phyloP scores from a whole-genome alignment of 148 eudicot genomes.

The Rhododendron ferrugineum region DNA sequence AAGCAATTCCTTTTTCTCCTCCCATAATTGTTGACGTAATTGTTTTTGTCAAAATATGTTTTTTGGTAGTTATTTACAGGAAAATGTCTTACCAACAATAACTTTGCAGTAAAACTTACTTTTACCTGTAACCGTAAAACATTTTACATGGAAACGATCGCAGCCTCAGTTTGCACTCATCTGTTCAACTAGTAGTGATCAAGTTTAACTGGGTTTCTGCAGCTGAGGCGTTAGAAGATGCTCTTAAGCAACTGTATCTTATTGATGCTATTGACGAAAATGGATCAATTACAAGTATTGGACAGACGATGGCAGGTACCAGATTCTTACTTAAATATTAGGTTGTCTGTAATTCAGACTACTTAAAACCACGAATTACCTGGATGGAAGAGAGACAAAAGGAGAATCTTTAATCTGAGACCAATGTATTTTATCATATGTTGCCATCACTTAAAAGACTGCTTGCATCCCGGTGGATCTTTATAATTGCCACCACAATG shows the following conservation, averaged over 20 bases:
- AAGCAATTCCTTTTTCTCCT: not conserved
- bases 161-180: not conserved
- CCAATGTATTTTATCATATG: not conserved
- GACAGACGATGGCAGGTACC: constrained; percentile 34
- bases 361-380: not conserved
- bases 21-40: not conserved
- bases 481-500: not conserved
- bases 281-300: too few species aligned
- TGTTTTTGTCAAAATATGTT: not conserved
- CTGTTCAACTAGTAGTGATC: constrained; percentile 2
- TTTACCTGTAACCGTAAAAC: not conserved
- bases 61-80: not conserved
- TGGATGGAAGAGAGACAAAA: not conserved
- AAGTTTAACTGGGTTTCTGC: constrained; percentile 25
- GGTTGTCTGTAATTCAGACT: not conserved
- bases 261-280: too few species aligned
- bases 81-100: not conserved
- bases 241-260: too few species aligned
- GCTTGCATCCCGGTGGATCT: not conserved
- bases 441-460: not conserved
- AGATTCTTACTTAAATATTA: constrained; percentile 6
- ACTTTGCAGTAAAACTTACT: not conserved
- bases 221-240: constrained; percentile 15
- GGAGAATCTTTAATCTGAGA: not conserved
- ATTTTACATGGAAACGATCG: not conserved